Conservation (phyloP, 257 asterid genomes). For the Nicotiana obtusifolia region DNA sequence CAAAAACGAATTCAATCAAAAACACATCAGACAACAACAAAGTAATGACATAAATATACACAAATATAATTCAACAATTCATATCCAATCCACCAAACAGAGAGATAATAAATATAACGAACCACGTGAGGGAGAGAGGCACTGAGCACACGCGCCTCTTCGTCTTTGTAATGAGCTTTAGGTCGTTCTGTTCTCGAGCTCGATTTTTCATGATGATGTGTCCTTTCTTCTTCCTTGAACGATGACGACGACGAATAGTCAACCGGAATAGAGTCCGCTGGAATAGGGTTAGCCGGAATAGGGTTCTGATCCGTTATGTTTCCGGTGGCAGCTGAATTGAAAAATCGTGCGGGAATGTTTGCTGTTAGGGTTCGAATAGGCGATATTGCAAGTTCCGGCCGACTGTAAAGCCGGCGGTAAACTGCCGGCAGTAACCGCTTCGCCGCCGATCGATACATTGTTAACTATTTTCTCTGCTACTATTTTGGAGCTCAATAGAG, state of each 20-base stretch:
- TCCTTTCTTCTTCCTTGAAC: constrained; percentile 15
- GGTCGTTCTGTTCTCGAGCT: constrained; percentile 32
- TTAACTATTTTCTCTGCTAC: neutral
- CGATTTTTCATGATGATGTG: constrained; percentile 9
- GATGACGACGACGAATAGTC: constrained; percentile 25
- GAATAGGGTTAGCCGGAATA: constrained; percentile 17
- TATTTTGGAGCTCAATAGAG: neutral
- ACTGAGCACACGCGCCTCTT: constrained; percentile 74
- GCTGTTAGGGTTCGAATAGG: constrained; percentile 16
- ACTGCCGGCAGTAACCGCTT: constrained; percentile 49
- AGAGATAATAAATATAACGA: constrained; percentile 5
- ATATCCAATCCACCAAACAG: neutral
- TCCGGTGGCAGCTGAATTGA: constrained; percentile 33
- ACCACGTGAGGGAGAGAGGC: constrained; percentile 87
- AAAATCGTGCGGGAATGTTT: constrained; percentile 24
- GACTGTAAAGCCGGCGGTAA: constrained; percentile 15
- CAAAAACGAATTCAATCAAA: neutral
- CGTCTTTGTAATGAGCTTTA: constrained; percentile 59
- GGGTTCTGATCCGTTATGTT: constrained; percentile 30
- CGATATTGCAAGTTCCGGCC: constrained; percentile 14
- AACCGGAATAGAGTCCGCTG: neutral
- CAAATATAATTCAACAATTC: neutral
- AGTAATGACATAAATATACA: neutral
- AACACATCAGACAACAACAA: neutral
- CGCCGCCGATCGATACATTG: constrained; percentile 60